Evolutionary conservation across 2,329 filamentous ascomycete species (phyloP), one percentile per base, ranked within the genome.

Genomic region (Amesomyces nigricolor): DNA sequence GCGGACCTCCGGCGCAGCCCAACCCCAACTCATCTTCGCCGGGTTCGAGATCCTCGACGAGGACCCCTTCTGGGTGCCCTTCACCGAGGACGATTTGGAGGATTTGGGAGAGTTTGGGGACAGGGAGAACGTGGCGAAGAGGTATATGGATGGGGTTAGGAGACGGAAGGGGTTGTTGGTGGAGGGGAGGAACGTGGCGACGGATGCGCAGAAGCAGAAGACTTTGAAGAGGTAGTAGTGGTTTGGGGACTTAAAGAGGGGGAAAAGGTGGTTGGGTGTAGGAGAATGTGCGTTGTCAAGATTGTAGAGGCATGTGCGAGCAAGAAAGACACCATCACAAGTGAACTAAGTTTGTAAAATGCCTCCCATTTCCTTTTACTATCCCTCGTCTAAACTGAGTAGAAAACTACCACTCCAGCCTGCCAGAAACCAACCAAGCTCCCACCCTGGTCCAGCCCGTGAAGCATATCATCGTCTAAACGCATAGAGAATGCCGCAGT

Each of bases 11-110:
- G 94, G 94, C 3, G 89, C 88, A 3, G 94, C 94, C 0, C 88
- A 89, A 65, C 94, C 94, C 48, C 94, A 97, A 76, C 79, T 99
- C 38, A 87, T 95, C 58, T 99, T 97, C 68, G 83, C 89, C 7
- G 94, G 94, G 0, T 99, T 91, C 67, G 90, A 96, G 71, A 82
- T 95, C 63, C 77, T 97, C 2, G 91, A 97, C 69, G 87, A 96
- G 72, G 94, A 99, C 75, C 94, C 94, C 0, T 95, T 95, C 75
- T 99, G 94, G 94, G 91, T 95, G 46, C 94, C 94, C 1, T 91
- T 90, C 62, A 97, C 92, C 0, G 94, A 97, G 68, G 94, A 97
- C 69, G 90, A 99, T 67, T 73, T 99, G 50, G 94, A 99, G 77
- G 94, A 99, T 75, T 74, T 99, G 58, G 94, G 94, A 26, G 92